Percentiles rank a stretch among this genome's conserved stretches.
phyloP scores from a whole-genome alignment of 75 land plant species.

The Picea sitchensis region DNA sequence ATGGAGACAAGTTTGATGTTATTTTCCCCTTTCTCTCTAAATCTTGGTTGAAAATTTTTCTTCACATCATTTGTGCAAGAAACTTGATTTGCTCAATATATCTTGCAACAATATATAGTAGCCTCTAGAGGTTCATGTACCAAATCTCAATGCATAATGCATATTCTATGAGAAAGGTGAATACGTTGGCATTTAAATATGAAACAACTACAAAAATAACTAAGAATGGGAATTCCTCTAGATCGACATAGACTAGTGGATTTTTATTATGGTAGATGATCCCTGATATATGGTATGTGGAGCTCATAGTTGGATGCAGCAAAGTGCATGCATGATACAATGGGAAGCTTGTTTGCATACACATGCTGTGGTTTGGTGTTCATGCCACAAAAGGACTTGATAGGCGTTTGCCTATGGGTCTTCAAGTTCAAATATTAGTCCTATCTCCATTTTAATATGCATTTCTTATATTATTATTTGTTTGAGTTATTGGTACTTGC shows the following conservation, averaged over 20 bases:
- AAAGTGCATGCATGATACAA: constrained; percentile 80
- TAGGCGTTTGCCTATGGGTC: constrained; percentile 65
- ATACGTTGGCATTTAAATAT: constrained; percentile 63
- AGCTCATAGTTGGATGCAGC: constrained; percentile 65
- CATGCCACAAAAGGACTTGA: constrained; percentile 83
- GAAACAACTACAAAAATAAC: constrained; percentile 51
- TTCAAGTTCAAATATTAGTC: constrained; percentile 40
- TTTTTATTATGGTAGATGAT: constrained; percentile 90
- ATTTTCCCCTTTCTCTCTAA: too few species aligned
- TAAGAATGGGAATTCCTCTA: constrained; percentile 35
- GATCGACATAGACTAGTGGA: constrained; percentile 52
- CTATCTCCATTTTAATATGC: too few species aligned
- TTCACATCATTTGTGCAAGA: constrained; percentile 30
- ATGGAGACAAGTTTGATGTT: too few species aligned
- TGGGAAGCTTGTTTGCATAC: constrained; percentile 85
- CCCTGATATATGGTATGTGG: constrained; percentile 88
- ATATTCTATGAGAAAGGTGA: constrained; percentile 66
- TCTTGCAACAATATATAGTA: constrained; percentile 73
- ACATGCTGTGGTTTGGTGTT: constrained; percentile 82
- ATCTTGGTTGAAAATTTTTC: too few species aligned
- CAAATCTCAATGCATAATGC: constrained; percentile 56
- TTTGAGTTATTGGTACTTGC: not conserved
- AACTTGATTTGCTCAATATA: constrained; percentile 71
- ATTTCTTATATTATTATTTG: not conserved
- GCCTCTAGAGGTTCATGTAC: constrained; percentile 64